Evolutionary conservation across 139 green algal genomes (phyloP).

Genomic region (Closterium sp.): DNA sequence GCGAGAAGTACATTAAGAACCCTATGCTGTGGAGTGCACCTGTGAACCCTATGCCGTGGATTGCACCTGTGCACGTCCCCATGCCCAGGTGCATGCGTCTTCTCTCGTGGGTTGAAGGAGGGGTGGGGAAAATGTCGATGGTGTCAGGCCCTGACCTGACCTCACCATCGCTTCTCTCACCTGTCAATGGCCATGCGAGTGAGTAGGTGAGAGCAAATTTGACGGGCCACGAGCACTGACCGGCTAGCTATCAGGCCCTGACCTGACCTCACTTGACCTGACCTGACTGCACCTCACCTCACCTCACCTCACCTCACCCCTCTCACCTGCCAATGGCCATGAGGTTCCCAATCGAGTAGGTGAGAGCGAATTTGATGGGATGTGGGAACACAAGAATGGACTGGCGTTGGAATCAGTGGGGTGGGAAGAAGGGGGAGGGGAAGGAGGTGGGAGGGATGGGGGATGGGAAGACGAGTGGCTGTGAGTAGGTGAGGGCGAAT

Average conservation of each 20-base stretch:
- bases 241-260: too few relatives aligned
- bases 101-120: too few relatives aligned
- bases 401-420: not conserved
- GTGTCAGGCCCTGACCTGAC: too few relatives aligned
- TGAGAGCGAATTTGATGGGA: conserved; percentile 40
- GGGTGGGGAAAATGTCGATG: too few relatives aligned
- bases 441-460: not conserved
- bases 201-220: conserved; percentile 42
- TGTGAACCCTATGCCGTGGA: too few relatives aligned
- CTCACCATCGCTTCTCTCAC: not conserved
- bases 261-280: too few relatives aligned
- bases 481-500: conserved; percentile 26
- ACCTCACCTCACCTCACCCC: too few relatives aligned
- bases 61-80: too few relatives aligned
- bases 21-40: not conserved
- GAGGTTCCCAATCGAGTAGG: conserved; percentile 35
- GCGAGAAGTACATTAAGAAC: conserved; percentile 42
- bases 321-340: conserved; percentile 28
- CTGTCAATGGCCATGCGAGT: conserved; percentile 21
- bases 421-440: too few relatives aligned
- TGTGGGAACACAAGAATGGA: conserved; percentile 29
- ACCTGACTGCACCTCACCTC: too few relatives aligned
- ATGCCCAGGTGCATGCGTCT: too few relatives aligned
- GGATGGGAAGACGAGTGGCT: not conserved
- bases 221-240: not conserved